phyloP scores from a whole-genome alignment of 352 stramenopile genomes.

The Globisporangium acanthophoron region DNA sequence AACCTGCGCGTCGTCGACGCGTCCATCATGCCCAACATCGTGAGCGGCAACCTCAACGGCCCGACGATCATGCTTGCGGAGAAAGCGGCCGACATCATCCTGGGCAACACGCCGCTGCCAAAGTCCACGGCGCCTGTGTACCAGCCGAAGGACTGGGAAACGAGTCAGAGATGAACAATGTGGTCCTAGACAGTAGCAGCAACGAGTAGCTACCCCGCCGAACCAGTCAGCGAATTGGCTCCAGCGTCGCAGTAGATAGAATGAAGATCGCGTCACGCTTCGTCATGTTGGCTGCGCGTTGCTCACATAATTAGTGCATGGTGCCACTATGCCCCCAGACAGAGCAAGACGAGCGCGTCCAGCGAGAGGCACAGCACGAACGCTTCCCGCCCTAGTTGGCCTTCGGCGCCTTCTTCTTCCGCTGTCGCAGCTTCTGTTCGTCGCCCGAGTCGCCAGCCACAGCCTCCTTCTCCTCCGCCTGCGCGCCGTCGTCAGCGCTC shows the following conservation, averaged over 20 bases:
- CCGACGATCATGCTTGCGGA: conserved; percentile 94
- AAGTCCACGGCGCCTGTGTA: conserved; percentile 78
- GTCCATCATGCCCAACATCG: conserved; percentile 92
- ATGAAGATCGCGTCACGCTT: background rate
- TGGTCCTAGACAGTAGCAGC: background rate
- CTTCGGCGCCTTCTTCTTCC: conserved; percentile 74
- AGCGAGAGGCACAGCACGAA: background rate
- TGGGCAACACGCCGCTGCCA: conserved; percentile 57
- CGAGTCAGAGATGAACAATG: conserved; percentile 49
- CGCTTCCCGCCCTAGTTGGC: conserved; percentile 41
- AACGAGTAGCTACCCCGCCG: no score
- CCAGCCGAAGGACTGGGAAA: conserved; percentile 64
- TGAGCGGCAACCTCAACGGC: conserved; percentile 93
- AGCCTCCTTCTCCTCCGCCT: conserved; percentile 20
- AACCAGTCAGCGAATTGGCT: no score
- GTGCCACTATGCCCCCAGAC: background rate
- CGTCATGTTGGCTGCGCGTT: background rate
- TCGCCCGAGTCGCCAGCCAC: conserved; percentile 10
- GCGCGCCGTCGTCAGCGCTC: conserved; percentile 21
- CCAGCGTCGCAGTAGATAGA: no score
- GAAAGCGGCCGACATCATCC: conserved; percentile 91
- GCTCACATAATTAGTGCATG: background rate
- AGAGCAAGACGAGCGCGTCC: background rate
- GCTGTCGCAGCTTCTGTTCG: conserved; percentile 58
- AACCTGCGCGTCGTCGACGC: conserved; percentile 89